phyloP scores from a whole-genome alignment of 2,329 filamentous ascomycete species.

The Fusarium brachygibbosum region DNA sequence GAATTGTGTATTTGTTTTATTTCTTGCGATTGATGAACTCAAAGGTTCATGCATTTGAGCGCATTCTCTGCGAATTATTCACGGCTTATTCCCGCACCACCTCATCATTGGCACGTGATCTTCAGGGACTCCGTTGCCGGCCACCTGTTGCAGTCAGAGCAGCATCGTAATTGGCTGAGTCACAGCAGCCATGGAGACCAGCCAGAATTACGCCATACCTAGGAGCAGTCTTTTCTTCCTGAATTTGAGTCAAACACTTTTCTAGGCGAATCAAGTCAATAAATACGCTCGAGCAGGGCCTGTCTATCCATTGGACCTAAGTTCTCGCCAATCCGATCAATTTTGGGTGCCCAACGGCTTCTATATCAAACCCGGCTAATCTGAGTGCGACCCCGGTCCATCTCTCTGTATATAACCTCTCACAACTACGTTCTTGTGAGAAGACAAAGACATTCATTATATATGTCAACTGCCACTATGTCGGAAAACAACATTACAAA shows the following conservation, averaged over 20 bases:
- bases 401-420: constrained; percentile 26
- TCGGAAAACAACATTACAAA: constrained; percentile 40
- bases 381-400: constrained; percentile 30
- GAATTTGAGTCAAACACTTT: constrained; percentile 39
- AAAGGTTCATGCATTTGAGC: background rate
- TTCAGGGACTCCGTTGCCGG: constrained; percentile 40
- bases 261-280: constrained; percentile 28
- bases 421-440: constrained; percentile 12
- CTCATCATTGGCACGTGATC: constrained; percentile 35
- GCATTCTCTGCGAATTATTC: background rate
- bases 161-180: constrained; percentile 47
- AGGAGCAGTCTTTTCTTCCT: constrained; percentile 38
- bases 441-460: constrained; percentile 3
- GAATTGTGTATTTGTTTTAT: background rate
- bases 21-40: background rate
- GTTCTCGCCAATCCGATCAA: constrained; percentile 24
- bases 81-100: background rate
- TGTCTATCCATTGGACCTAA: constrained; percentile 32
- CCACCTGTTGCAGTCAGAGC: constrained; percentile 21
- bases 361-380: constrained; percentile 23
- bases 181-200: constrained; percentile 35
- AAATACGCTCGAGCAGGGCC: constrained; percentile 26
- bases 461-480: constrained; percentile 45
- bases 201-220: constrained; percentile 50
- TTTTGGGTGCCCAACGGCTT: constrained; percentile 13